Evolutionary conservation across 2,329 filamentous ascomycete genomes (phyloP), one percentile per base, ranked within the genome.

Genomic region (Fonsecaea monophora): DNA sequence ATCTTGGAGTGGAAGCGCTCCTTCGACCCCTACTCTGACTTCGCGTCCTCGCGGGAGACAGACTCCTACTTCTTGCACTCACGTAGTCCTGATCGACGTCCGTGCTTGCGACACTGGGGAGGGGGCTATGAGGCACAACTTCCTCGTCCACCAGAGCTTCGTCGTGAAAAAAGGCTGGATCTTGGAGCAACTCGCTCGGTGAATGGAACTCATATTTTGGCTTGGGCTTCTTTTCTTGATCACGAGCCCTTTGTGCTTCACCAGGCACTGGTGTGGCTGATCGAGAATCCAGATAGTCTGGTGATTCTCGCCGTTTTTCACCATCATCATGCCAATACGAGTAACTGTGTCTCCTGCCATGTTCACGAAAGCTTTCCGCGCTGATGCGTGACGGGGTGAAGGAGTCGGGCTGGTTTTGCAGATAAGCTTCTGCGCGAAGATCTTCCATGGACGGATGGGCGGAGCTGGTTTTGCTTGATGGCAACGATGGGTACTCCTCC

Each of bases 231-330:
- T 56, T 65, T 48, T 68, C 67, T 18, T 61, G 67, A 56, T 74
- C 68, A 60, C 66, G 35, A 2, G 72, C 73, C 54, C 77, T 64
- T 13, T 78, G 75, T 60, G 84, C 85, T 9, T 81, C 77, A 18
- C 82, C 83, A 4, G 89, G 89, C 68, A 87, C 91, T 1, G 91
- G 90, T 1, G 90, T 93, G 0, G 85, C 84, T 73, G 92, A 86
- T 70, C 88, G 82, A 5, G 89, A 91, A 53, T 83, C 89, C 8
- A 88, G 78, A 34, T 84, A 74, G 58, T 88, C 85, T 8, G 79
- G 73, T 1, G 70, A 70, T 58, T 63, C 55, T 35, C 64, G 62
- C n/a, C 67, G 57, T 21, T 60, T 53, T 15, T 66, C 61, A 12
- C 25, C 58, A 32, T 66, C 58, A 32, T 66, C 62, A 35, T 68